These are phyloP conservation scores for Cyclaneusma minus DNA, from an alignment of 2,329 filamentous ascomycete species.

Conservation along the genomic window DNA sequence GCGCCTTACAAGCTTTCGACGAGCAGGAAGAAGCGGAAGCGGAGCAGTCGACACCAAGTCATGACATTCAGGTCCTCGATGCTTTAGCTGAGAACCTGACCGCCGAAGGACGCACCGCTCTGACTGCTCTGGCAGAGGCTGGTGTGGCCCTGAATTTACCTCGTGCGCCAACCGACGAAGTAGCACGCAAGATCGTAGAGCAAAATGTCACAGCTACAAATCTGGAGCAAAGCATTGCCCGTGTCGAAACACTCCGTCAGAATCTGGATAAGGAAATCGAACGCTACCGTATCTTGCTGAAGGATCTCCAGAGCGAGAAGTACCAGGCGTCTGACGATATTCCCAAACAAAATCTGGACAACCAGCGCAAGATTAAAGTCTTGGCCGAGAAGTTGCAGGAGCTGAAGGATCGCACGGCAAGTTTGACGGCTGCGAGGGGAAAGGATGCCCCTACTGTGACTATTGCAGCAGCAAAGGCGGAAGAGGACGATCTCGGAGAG, in stretches of 20 bases:
- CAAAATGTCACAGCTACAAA: constrained; percentile 37
- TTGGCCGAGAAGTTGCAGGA: constrained; percentile 52
- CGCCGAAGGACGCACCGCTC: constrained; percentile 34
- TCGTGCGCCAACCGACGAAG: constrained; percentile 25
- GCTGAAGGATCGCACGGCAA: constrained; percentile 37
- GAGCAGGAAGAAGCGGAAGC: constrained; percentile 19
- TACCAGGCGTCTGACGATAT: constrained; percentile 43
- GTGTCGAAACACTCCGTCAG: constrained; percentile 38
- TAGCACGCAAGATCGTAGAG: constrained; percentile 36
- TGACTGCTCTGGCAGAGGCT: constrained; percentile 42
- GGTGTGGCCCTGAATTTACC: constrained; percentile 27
- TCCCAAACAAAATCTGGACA: constrained; percentile 56
- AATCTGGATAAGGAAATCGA: constrained; percentile 37
- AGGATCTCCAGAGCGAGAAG: constrained; percentile 25
- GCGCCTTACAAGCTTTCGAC: constrained; percentile 38
- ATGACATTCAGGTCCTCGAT: constrained; percentile 28
- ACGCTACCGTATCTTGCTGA: constrained; percentile 23
- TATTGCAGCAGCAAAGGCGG: constrained; percentile 39
- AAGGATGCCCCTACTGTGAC: constrained; percentile 20
- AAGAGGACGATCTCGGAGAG: constrained; percentile 41
- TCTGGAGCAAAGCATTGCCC: constrained; percentile 36
- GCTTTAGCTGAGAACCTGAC: constrained; percentile 38
- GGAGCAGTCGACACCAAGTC: constrained; percentile 20
- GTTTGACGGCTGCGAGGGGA: constrained; percentile 15
- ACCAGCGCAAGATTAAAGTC: constrained; percentile 55